Base-by-base conservation (phyloP, 257 asterid genomes). In the Ilex asprella region DNA sequence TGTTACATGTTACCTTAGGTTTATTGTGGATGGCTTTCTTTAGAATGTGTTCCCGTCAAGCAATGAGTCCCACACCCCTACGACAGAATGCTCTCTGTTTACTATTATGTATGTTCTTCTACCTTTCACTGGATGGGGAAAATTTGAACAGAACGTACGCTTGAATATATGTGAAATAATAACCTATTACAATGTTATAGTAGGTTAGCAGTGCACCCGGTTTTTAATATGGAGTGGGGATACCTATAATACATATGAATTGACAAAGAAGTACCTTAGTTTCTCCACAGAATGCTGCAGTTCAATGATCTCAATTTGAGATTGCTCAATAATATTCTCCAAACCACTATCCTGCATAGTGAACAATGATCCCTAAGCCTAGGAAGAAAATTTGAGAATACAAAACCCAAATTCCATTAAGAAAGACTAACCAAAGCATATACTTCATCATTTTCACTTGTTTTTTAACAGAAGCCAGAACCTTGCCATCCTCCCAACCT, bases 241-340 rank as follows among this genome's bases (percentile, higher is more conserved):
- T 21, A 21, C 1, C 27, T 21, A 21, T 0, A 46, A 46, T 46
- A 46, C 52, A 46, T 14, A 46, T 7, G 10, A 11, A 12, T 10
- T 2, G 11, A 46, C 4, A 46, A 2, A 11, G 10, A 53, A 15
- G 73, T 81, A 92, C 99, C 99, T 93, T 65, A 85, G 72, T 69
- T 87, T 95, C 61, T 87, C 99, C 57, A 83, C 86, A 10, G 89
- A 79, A 74, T 93, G 99, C 78, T 93, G 85, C 62, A 93, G 85
- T 85, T 93, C 97, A 72, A 89, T 79, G 71, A 93, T 93, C 86
- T 93, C 97, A 72, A 93, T 66, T 82, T 93, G 99, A 78, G 97
- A 83, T 74, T 93, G 97, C 82, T 85, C 89, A 61, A 93, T 83
- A 58, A 89, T 89, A 75, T 87, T 85, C 78, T 93, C 99, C 75